phyloP scores from a whole-genome alignment of 371 early-diverging fungal species.

The Apophysomyces trapeziformis region DNA sequence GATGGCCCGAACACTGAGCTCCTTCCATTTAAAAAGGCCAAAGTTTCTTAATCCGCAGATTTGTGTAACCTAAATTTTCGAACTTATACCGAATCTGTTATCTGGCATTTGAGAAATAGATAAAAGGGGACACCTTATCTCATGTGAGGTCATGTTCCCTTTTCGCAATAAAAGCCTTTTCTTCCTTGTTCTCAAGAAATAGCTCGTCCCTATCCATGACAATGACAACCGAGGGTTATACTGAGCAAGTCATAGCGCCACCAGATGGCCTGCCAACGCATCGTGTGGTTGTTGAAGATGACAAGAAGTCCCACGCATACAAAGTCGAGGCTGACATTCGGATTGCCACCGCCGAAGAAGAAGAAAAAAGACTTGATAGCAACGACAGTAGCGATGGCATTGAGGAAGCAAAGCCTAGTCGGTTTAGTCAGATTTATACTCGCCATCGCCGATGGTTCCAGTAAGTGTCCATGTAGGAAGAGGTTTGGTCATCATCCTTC shows the following conservation, averaged over 20 bases:
- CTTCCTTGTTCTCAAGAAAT: not conserved
- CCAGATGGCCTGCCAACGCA: not conserved
- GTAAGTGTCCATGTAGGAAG: not conserved
- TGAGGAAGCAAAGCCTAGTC: not conserved
- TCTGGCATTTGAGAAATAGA: slow-evolving; percentile 4
- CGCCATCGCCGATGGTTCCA: not conserved
- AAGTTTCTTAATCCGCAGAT: not conserved
- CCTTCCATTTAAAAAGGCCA: not conserved
- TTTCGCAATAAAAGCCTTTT: not conserved
- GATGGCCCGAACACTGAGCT: slow-evolving; percentile 6
- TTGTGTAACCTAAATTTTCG: not conserved
- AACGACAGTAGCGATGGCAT: not conserved
- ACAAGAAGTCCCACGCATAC: slow-evolving; percentile 1
- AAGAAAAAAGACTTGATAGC: not conserved
- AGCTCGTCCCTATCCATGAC: not conserved
- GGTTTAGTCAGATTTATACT: not conserved
- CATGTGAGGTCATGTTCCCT: not conserved
- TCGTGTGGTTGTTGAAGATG: slow-evolving; percentile 5
- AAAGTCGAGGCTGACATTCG: not conserved
- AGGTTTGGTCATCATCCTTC: not conserved
- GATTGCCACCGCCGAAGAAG: not conserved
- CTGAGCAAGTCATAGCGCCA: not conserved
- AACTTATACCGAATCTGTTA: not conserved
- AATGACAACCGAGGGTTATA: not conserved
- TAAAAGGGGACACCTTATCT: slow-evolving; percentile 8